Percentiles rank a stretch among this genome's conserved stretches.
phyloP scores from a whole-genome alignment of 2,329 filamentous ascomycete genomes.

The Xylaria sp. region DNA sequence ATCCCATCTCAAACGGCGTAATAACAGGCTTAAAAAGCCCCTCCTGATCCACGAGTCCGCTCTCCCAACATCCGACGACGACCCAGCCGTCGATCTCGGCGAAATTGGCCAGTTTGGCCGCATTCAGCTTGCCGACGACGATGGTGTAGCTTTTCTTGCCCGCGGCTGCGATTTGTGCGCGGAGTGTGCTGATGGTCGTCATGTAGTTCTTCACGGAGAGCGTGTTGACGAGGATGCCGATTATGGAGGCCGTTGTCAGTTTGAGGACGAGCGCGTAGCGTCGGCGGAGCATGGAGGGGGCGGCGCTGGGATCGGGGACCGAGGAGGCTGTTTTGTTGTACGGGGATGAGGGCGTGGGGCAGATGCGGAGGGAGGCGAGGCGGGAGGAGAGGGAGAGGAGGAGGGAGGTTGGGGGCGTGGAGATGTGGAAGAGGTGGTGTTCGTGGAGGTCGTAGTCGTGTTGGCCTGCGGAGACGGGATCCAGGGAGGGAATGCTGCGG shows the following conservation, averaged over 20 bases:
- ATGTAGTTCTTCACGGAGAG: constrained; percentile 89
- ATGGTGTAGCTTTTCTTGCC: constrained; percentile 96
- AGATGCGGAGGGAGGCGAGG: constrained; percentile 72
- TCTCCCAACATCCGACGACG: constrained; percentile 97
- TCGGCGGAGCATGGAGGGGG: constrained; percentile 61
- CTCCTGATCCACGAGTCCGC: constrained; percentile 80
- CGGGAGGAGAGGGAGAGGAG: constrained; percentile 83
- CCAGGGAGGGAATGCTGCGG: constrained; percentile 44
- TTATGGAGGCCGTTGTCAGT: constrained; percentile 73
- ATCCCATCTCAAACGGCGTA: constrained; percentile 86
- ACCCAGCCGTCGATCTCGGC: constrained; percentile 94
- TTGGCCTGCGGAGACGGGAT: constrained; percentile 18
- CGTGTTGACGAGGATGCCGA: constrained; percentile 94
- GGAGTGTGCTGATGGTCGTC: constrained; percentile 68
- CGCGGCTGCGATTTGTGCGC: constrained; percentile 64
- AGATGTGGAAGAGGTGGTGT: constrained; percentile 80
- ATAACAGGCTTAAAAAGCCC: constrained; percentile 85
- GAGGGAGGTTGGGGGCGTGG: constrained; percentile 72
- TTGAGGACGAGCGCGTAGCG: constrained; percentile 83
- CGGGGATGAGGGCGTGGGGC: constrained; percentile 49
- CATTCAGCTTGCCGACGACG: constrained; percentile 93
- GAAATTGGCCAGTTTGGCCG: constrained; percentile 95
- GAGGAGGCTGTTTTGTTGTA: constrained; percentile 45
- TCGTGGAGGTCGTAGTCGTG: constrained; percentile 48
- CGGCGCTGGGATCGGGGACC: constrained; percentile 35